phyloP scores from a whole-genome alignment of 768 basidiomycete species.

The Cyathus striatus region DNA sequence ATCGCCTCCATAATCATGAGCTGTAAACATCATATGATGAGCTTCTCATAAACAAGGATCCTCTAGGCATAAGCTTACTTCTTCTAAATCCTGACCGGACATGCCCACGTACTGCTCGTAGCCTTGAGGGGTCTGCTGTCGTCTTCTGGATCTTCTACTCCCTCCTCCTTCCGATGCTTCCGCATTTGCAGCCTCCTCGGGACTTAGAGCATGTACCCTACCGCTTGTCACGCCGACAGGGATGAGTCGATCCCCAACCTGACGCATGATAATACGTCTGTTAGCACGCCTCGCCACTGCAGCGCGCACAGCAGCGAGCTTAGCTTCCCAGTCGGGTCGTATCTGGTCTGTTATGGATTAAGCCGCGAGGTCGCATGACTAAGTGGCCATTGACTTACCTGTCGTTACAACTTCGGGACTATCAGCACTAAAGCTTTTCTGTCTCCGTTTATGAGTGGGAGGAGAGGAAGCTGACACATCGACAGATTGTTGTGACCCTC shows the following conservation, averaged over 20 bases:
- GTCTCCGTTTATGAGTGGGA: conserved; percentile 63
- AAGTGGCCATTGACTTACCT: conserved; percentile 48
- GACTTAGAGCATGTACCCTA: conserved; percentile 63
- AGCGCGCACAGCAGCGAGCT: conserved; percentile 89
- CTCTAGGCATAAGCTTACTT: conserved; percentile 45
- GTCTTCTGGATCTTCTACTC: conserved; percentile 47
- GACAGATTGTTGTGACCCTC: conserved; percentile 36
- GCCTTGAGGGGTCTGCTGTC: conserved; percentile 54
- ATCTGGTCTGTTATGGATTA: conserved; percentile 69
- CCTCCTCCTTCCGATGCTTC: conserved; percentile 34
- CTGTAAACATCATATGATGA: conserved; percentile 31
- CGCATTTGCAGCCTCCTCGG: conserved; percentile 47
- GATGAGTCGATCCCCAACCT: conserved; percentile 95
- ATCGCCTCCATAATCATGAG: conserved; percentile 99
- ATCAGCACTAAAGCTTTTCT: conserved; percentile 85
- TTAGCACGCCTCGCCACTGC: conserved; percentile 96
- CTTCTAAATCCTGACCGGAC: conserved; percentile 87
- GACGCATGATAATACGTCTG: conserved; percentile 95
- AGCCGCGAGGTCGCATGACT: neutral
- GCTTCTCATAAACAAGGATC: conserved; percentile 6
- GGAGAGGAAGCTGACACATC: conserved; percentile 25
- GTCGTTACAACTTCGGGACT: conserved; percentile 89
- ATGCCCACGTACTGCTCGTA: conserved; percentile 70
- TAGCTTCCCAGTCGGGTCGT: conserved; percentile 97
- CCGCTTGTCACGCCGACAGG: conserved; percentile 95